Evolutionary conservation across 2,329 filamentous ascomycete species (phyloP), one percentile per base, ranked within the genome.

Genomic region (Sporothrix phasma): DNA sequence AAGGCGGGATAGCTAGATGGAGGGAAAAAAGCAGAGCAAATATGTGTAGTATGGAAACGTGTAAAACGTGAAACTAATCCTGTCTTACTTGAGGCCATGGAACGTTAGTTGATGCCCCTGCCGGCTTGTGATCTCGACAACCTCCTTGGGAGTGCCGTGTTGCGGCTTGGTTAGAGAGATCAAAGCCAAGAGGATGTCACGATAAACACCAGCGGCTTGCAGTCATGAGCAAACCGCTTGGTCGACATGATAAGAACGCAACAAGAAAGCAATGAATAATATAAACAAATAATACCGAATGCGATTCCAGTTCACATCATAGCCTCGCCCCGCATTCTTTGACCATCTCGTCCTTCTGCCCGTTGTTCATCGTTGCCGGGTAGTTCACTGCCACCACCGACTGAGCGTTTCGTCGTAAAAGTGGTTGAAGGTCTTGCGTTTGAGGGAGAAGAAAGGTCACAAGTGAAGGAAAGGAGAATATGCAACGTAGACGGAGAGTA

Each of bases 151-250:
- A 11, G 77, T 72, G 0, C 69, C 69, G 0, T 66, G 45, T 2
- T 66, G 70, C 2, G 76, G 73, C 43, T 72, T 74, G 62, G 76
- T 67, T 6, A 74, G 70, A 29, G 74, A 72, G n/a, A 77, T 69
- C 26, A 81, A 65, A 31, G 74, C 74, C 6, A 76, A 64, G 41
- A 82, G 73, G 47, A 82, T 76, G 46, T 78, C 77, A 65, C 78
- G 71, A 53, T 81, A 78, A 19, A 76, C 73, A 8, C 72, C 71
- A 5, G 66, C 0, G 65, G 69, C 31, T 75, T 75, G 79, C 79
- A 82, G 39, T 71, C 73, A 68, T 70, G 62, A 13, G 62, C 60
- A 68, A 31, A 66, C 62, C 37, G 54, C 26, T 47, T 41, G 51
- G 49, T 24, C 5, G 19, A 39, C 22, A 45, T 34, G 10, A 37